Conservation (phyloP, 345 rosid species). For the Erysimum cheiranthoides region DNA sequence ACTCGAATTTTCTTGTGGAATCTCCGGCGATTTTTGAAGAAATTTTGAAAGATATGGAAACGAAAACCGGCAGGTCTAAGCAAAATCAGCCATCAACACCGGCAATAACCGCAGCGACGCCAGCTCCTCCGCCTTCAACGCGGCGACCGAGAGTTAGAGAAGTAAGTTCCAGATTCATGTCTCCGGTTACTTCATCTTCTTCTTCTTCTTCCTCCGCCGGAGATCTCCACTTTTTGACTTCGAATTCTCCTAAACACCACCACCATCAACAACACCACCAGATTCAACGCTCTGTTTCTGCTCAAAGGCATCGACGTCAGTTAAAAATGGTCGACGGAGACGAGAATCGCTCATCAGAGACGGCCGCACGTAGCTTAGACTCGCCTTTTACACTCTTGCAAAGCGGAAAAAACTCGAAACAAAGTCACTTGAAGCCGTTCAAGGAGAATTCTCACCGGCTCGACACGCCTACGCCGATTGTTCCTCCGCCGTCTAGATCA, state of each 20-base stretch:
- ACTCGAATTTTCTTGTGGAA: not conserved
- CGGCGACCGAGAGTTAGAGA: slow-evolving; percentile 80
- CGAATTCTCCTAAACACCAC: slow-evolving; percentile 47
- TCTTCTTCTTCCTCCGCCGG: slow-evolving; percentile 42
- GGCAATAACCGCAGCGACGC: not conserved
- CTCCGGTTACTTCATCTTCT: slow-evolving; percentile 55
- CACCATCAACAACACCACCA: slow-evolving; percentile 5
- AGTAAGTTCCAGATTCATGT: slow-evolving; percentile 79
- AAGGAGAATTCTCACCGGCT: slow-evolving; percentile 26
- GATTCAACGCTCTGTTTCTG: slow-evolving; percentile 49
- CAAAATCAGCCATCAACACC: slow-evolving; percentile 22
- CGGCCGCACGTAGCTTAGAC: slow-evolving; percentile 52
- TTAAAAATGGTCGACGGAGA: slow-evolving; percentile 43
- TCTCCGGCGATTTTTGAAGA: slow-evolving; percentile 9
- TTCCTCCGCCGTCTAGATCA: slow-evolving; percentile 27
- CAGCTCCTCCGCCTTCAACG: slow-evolving; percentile 50
- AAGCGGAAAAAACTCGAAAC: slow-evolving; percentile 24
- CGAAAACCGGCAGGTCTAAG: not conserved
- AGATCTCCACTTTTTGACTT: slow-evolving; percentile 43
- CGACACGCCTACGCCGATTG: slow-evolving; percentile 10
- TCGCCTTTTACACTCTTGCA: slow-evolving; percentile 44
- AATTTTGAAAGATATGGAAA: slow-evolving; percentile 16
- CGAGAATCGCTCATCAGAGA: slow-evolving; percentile 52
- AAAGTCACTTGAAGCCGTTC: slow-evolving; percentile 14
- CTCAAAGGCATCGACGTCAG: slow-evolving; percentile 56